Percentiles rank a stretch among this genome's conserved stretches.
Evolutionary conservation across 257 asterid species (phyloP).

Genomic region (Cynanchum wilfordii): DNA sequence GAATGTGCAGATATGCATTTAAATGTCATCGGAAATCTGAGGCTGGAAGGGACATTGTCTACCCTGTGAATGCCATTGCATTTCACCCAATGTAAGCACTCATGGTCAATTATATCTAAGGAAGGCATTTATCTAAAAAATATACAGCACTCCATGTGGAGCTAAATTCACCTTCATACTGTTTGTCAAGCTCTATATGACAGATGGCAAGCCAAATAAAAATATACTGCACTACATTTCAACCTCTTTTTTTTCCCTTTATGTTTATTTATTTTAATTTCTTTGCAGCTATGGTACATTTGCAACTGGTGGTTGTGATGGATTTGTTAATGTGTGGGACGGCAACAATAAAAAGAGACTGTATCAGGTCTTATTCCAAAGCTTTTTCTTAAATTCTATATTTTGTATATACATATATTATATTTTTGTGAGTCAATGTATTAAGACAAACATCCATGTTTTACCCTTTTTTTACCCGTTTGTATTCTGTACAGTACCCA

Average conservation of each 20-base stretch:
- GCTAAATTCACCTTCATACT: neutral
- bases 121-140: neutral
- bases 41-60: conserved; percentile 77
- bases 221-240: neutral
- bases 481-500: conserved; percentile 44
- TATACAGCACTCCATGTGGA: neutral
- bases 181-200: neutral
- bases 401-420: neutral
- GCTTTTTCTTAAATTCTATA: neutral
- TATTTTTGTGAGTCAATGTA: neutral
- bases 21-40: conserved; percentile 89
- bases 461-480: neutral
- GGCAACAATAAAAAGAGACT: conserved; percentile 93
- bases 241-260: too few species aligned
- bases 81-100: conserved; percentile 79
- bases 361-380: conserved; percentile 52
- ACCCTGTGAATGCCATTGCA: conserved; percentile 89
- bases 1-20: conserved; percentile 68
- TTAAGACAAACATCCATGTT: conserved; percentile 1
- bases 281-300: conserved; percentile 74
- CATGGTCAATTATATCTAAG: neutral
- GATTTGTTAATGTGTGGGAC: conserved; percentile 94
- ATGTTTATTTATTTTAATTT: conserved; percentile 2
- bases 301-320: conserved; percentile 94
- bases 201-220: neutral